Evolutionary conservation across 768 basidiomycete genomes (phyloP), one percentile per base, ranked within the genome.

Genomic region (Trametes gibbosa): DNA sequence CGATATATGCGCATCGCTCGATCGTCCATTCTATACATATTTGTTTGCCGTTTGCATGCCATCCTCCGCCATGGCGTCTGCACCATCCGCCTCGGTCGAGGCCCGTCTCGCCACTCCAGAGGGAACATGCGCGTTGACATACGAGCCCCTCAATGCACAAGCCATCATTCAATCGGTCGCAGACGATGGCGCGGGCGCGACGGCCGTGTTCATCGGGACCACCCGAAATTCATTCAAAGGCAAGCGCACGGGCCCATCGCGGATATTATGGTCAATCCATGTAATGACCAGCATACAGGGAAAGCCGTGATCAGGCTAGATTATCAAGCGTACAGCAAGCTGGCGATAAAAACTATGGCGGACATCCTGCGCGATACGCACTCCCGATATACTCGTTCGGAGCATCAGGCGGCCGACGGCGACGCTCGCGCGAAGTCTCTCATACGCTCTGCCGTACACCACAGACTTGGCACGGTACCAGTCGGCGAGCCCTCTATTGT

Each of bases 161-260:
- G 69, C 72, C 0, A 86, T 91, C 61, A 79, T 86, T n/a, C 69
- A 73, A 13, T 85, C 82, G 12, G 87, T 92, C 23, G 77, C 78
- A 46, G 78, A 86, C 67, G 79, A 85, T 52, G 71, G 74, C 41
- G 87, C 87, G 21, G 92, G 91, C 6, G 92, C 89, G 34, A 84
- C 80, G 12, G 84, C 85, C 10, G 75, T 85, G 3, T 94, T 95
- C 74, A 82, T 93, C 53, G 92, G 92, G 8, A 92, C 91, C 14
- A 95, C 92, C 6, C 83, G 92, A 56, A 87, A 93, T 70, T 86
- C 86, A 0, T 94, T 94, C 75, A 79, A 87, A 82, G 92, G 92
- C 88, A 66, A 48, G 65, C 41, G 47, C 17, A 3, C 14, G n/a
- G n/a, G n/a, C n/a, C 41, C 16, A 14, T 17, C 5, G 42, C 14